Conservation (phyloP, 768 basidiomycete genomes). For the Boletellus ananas region DNA sequence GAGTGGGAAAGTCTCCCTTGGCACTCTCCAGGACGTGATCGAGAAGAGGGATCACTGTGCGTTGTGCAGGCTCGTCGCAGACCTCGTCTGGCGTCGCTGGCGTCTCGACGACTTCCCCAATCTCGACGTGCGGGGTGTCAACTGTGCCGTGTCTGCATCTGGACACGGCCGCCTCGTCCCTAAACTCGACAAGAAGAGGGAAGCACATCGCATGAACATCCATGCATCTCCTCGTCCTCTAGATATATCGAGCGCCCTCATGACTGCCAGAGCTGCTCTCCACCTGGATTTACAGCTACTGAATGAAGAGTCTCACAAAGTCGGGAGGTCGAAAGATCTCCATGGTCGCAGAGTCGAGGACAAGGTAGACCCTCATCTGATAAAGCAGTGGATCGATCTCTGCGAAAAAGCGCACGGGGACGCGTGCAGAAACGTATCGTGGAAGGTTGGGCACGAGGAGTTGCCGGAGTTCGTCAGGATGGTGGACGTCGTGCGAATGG, state of each 20-base stretch:
- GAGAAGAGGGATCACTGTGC: conserved; percentile 6
- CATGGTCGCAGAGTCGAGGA: conserved; percentile 20
- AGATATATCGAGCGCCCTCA: neutral
- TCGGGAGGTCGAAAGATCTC: conserved; percentile 12
- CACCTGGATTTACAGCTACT: conserved; percentile 15
- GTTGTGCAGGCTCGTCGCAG: conserved; percentile 14
- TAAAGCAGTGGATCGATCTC: conserved; percentile 17
- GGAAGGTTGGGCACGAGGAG: conserved; percentile 3
- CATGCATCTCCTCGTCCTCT: conserved; percentile 6
- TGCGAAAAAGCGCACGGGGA: conserved; percentile 18
- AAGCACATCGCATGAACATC: conserved; percentile 12
- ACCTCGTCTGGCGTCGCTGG: conserved; percentile 13
- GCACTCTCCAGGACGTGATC: conserved; percentile 7
- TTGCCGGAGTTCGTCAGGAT: conserved; percentile 13
- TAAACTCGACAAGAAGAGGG: neutral
- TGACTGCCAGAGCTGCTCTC: neutral
- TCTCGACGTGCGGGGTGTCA: conserved; percentile 3
- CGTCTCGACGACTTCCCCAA: conserved; percentile 11
- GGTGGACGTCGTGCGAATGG: conserved; percentile 13
- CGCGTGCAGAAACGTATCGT: conserved; percentile 9
- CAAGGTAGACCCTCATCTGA: conserved; percentile 3
- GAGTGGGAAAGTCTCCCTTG: neutral
- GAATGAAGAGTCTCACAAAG: conserved; percentile 16
- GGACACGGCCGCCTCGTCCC: neutral
- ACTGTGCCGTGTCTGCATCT: conserved; percentile 3